Percentiles rank a stretch among this genome's conserved stretches.
These are phyloP conservation scores for Monosporozyma unispora DNA, from an alignment of 805 yeast species.

Conservation along the genomic window DNA sequence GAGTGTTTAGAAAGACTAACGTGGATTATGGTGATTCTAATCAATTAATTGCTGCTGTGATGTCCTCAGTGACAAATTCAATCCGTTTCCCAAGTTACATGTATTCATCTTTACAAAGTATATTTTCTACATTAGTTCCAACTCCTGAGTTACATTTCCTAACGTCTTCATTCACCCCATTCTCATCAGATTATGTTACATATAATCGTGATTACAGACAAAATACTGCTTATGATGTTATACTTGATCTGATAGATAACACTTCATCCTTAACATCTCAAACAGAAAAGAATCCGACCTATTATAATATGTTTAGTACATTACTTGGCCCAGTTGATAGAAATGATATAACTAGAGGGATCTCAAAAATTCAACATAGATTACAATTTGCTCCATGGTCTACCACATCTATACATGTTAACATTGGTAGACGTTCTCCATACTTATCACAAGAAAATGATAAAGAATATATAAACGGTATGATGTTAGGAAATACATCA, in stretches of 20 bases:
- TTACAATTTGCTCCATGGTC: slow-evolving; percentile 81
- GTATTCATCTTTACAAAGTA: slow-evolving; percentile 76
- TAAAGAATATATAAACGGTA: slow-evolving; percentile 55
- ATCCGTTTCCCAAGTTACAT: slow-evolving; percentile 86
- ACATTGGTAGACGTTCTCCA: slow-evolving; percentile 67
- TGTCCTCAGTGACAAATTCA: slow-evolving; percentile 80
- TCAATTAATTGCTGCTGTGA: slow-evolving; percentile 73
- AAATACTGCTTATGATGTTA: slow-evolving; percentile 70
- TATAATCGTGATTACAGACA: slow-evolving; percentile 53
- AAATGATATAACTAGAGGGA: slow-evolving; percentile 61
- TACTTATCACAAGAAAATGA: slow-evolving; percentile 26
- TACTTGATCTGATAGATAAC: slow-evolving; percentile 72
- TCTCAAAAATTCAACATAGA: slow-evolving; percentile 53
- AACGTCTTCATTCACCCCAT: slow-evolving; percentile 69
- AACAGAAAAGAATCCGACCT: slow-evolving; percentile 37
- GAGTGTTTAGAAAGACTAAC: slow-evolving; percentile 44
- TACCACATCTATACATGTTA: slow-evolving; percentile 68
- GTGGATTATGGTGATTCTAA: slow-evolving; percentile 75
- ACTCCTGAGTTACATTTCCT: slow-evolving; percentile 75
- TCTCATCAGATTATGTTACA: slow-evolving; percentile 55
- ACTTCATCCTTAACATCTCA: slow-evolving; percentile 62
- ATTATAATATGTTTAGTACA: slow-evolving; percentile 63
- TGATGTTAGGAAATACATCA: slow-evolving; percentile 77
- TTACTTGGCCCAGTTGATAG: slow-evolving; percentile 57
- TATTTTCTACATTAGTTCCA: slow-evolving; percentile 75